Evolutionary conservation across 345 rosid genomes (phyloP).

Genomic region (Psidium guajava): DNA sequence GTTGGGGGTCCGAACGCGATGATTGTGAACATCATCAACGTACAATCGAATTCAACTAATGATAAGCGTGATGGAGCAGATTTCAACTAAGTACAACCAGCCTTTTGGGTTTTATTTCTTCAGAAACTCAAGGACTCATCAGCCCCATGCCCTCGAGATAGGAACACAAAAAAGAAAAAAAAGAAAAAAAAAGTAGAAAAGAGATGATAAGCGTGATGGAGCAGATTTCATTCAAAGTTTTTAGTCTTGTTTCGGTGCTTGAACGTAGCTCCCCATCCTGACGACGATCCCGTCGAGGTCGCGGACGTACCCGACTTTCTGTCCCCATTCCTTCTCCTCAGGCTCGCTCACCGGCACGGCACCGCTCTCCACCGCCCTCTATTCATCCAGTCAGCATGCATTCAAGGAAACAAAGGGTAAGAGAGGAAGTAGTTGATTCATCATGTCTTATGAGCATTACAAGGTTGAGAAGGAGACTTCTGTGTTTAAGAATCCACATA

Average conservation of each 20-base stretch:
- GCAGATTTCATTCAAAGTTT: neutral
- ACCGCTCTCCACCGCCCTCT: slow-evolving; percentile 87
- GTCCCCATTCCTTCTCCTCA: slow-evolving; percentile 82
- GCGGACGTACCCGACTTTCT: slow-evolving; percentile 77
- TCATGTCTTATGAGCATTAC: neutral
- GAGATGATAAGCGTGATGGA: neutral
- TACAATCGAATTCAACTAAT: neutral
- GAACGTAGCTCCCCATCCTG: slow-evolving; percentile 57
- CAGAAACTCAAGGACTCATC: neutral
- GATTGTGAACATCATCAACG: neutral
- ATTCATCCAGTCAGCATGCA: neutral
- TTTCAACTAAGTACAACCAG: neutral
- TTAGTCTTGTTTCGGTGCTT: slow-evolving; percentile 23
- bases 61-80: too few relatives aligned
- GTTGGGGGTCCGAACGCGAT: neutral
- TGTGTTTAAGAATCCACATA: neutral
- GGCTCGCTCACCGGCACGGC: slow-evolving; percentile 61
- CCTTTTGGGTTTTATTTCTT: neutral
- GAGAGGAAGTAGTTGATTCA: neutral
- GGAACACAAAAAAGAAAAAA: neutral
- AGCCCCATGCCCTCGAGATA: neutral
- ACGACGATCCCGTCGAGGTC: slow-evolving; percentile 62
- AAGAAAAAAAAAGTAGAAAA: neutral
- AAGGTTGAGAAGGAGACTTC: neutral
- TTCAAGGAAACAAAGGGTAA: neutral